phyloP scores from a whole-genome alignment of 768 basidiomycete genomes.

The Hygrocybe coccinea region DNA sequence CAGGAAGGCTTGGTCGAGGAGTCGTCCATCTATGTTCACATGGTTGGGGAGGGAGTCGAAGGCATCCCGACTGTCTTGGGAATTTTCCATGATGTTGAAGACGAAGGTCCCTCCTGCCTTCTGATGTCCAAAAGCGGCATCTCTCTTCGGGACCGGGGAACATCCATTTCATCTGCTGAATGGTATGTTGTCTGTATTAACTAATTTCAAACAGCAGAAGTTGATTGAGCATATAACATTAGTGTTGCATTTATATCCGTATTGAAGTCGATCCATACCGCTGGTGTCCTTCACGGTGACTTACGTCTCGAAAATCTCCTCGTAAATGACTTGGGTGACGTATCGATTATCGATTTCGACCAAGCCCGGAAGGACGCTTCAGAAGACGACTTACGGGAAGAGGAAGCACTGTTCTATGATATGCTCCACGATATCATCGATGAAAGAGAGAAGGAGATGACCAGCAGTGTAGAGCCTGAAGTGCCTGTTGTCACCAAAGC shows the following conservation, averaged over 20 bases:
- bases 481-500: too few relatives aligned
- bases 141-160: background rate
- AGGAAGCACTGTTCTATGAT: too few relatives aligned
- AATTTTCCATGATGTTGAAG: constrained; percentile 10
- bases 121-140: constrained; percentile 1
- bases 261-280: constrained; percentile 1
- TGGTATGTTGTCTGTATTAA: background rate
- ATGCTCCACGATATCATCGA: too few relatives aligned
- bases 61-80: constrained; percentile 10
- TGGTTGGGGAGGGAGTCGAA: background rate
- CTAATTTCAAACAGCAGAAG: background rate
- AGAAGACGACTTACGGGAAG: too few relatives aligned
- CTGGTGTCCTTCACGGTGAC: constrained; percentile 1
- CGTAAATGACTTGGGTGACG: constrained; percentile 1
- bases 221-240: background rate
- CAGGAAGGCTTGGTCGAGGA: constrained; percentile 10
- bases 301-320: constrained; percentile 3
- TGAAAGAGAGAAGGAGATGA: too few relatives aligned
- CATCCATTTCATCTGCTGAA: background rate
- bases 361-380: background rate
- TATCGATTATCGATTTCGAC: constrained; percentile 7
- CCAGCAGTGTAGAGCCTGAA: too few relatives aligned
- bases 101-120: constrained; percentile 2
- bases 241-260: background rate
- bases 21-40: constrained; percentile 8